Evolutionary conservation across 371 early-diverging fungal genomes (phyloP).

Genomic region (Spraguea lophii): DNA sequence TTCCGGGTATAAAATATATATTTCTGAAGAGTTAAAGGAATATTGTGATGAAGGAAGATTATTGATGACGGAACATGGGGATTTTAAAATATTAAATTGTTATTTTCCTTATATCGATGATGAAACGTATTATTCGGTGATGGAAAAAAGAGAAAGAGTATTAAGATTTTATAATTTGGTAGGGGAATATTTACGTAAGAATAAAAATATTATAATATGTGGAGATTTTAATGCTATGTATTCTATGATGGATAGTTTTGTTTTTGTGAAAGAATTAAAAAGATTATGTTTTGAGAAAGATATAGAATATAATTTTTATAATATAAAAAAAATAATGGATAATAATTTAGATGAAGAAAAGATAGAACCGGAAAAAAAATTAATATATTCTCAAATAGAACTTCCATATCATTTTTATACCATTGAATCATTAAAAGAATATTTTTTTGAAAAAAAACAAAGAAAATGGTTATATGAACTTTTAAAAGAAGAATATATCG

Average conservation of each 20-base stretch:
- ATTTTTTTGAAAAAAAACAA: conserved; percentile 14
- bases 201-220: conserved; percentile 6
- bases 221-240: conserved; percentile 40
- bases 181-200: neutral
- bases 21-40: neutral
- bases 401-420: conserved; percentile 14
- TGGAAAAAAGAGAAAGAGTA: conserved; percentile 5
- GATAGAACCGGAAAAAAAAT: conserved; percentile 3
- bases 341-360: neutral
- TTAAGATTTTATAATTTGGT: conserved; percentile 15
- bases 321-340: neutral
- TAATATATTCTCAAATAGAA: neutral
- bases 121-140: neutral
- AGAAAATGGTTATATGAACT: conserved; percentile 27
- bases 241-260: conserved; percentile 23
- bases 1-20: neutral
- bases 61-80: conserved; percentile 17
- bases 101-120: conserved; percentile 30
- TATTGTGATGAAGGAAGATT: conserved; percentile 17
- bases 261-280: conserved; percentile 12
- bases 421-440: neutral
- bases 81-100: conserved; percentile 22
- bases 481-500: neutral
- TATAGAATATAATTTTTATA: neutral
- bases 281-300: neutral